These are phyloP conservation scores for Cystobasidium tubakii DNA, from an alignment of 768 basidiomycete species.

Conservation along the genomic window DNA sequence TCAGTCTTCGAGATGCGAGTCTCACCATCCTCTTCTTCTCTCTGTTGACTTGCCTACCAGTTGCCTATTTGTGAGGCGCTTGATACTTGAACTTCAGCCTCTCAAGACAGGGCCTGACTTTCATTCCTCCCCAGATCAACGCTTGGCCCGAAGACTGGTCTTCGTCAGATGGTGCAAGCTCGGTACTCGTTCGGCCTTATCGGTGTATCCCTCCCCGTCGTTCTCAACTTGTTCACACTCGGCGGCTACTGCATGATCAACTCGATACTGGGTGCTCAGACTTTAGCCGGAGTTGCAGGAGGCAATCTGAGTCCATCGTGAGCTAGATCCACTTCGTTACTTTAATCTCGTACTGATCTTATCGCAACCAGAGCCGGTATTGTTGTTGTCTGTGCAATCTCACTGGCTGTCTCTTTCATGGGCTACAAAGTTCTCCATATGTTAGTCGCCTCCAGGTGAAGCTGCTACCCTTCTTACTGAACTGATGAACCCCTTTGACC, in stretches of 20 bases:
- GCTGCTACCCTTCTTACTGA: not conserved
- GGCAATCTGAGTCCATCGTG: conserved; percentile 23
- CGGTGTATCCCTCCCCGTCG: conserved; percentile 47
- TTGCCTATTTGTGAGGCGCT: conserved; percentile 12
- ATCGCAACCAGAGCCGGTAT: not conserved
- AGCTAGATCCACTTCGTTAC: conserved; percentile 35
- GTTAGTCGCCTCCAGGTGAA: not conserved
- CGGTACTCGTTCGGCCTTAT: conserved; percentile 51
- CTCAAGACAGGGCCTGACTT: too few species aligned
- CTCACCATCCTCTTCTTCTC: conserved; percentile 53
- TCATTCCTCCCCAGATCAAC: conserved; percentile 45
- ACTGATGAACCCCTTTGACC: not conserved
- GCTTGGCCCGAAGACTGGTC: conserved; percentile 51
- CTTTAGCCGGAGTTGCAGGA: conserved; percentile 1
- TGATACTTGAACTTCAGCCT: too few species aligned
- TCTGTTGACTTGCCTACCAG: conserved; percentile 43
- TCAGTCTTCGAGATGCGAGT: conserved; percentile 51
- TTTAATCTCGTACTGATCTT: not conserved
- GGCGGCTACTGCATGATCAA: conserved; percentile 53
- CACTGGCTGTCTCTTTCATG: conserved; percentile 12
- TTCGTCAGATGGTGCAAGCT: conserved; percentile 53
- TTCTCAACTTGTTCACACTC: conserved; percentile 53
- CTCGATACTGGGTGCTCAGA: conserved; percentile 36
- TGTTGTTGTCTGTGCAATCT: conserved; percentile 8
- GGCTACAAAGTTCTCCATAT: conserved; percentile 16